phyloP scores from a whole-genome alignment of 208 protist genomes.

The Leptomonas pyrrhocoris region DNA sequence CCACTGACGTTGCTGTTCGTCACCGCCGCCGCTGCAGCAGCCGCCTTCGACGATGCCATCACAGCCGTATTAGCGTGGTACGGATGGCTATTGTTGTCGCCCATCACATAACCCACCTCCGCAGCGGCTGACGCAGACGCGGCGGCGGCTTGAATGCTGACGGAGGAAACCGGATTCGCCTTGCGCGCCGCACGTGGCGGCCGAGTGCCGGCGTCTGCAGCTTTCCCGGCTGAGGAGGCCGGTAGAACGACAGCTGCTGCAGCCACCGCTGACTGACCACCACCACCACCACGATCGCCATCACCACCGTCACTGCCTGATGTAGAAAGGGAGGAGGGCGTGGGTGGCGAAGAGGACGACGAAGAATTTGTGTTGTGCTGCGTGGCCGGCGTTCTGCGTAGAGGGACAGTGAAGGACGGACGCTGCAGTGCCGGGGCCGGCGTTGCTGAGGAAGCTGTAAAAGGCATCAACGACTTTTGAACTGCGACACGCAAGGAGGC shows the following conservation, averaged over 20 bases:
- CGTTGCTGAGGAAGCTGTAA: not conserved
- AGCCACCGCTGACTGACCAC: not conserved
- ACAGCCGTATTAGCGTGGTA: not conserved
- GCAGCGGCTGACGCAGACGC: not conserved
- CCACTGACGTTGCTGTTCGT: too few species aligned
- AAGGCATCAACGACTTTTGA: not conserved
- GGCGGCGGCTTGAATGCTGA: conserved; percentile 25
- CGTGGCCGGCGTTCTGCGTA: not conserved
- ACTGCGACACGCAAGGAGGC: not conserved
- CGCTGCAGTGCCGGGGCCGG: not conserved
- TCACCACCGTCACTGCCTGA: conserved; percentile 8
- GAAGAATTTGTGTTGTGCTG: not conserved
- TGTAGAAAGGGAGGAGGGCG: conserved; percentile 19
- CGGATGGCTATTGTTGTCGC: not conserved
- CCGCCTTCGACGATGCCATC: not conserved
- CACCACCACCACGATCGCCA: not conserved
- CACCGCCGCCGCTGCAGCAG: not conserved
- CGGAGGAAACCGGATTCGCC: not conserved
- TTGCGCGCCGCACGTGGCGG: not conserved
- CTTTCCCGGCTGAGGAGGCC: not conserved
- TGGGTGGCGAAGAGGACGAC: conserved; percentile 20
- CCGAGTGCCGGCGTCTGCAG: not conserved
- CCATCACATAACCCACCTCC: not conserved
- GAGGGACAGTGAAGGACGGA: not conserved
- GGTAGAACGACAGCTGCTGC: not conserved